phyloP scores from a whole-genome alignment of 2,329 filamentous ascomycete genomes.

The Penicillium rolfsii region DNA sequence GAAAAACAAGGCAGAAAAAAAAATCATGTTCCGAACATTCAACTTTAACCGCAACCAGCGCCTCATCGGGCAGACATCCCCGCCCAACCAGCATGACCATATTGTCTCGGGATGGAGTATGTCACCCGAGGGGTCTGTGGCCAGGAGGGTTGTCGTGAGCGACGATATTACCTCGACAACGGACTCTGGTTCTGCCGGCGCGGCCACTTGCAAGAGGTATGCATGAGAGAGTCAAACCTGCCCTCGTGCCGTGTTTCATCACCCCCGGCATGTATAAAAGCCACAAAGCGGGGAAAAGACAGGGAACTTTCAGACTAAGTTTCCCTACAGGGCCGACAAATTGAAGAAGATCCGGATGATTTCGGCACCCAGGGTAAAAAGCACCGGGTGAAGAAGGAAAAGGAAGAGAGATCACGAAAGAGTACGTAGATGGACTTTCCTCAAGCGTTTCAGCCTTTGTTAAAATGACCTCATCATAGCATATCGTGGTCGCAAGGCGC shows the following conservation, averaged over 20 bases:
- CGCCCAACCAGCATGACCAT: constrained; percentile 36
- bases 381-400: constrained; percentile 58
- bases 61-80: constrained; percentile 12
- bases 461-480: constrained; percentile 51
- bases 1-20: constrained; percentile 26
- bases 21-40: constrained; percentile 15
- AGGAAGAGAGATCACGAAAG: constrained; percentile 56
- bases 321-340: constrained; percentile 44
- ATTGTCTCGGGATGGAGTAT: constrained; percentile 46
- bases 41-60: constrained; percentile 10
- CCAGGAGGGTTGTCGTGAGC: constrained; percentile 69
- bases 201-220: constrained; percentile 77
- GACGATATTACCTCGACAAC: constrained; percentile 72
- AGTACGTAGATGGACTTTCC: constrained; percentile 38
- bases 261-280: constrained; percentile 3
- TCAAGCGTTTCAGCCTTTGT: background rate
- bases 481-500: constrained; percentile 67
- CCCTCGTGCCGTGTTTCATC: constrained; percentile 13
- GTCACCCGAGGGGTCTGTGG: constrained; percentile 55
- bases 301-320: background rate
- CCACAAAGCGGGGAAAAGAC: constrained; percentile 3
- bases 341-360: constrained; percentile 67
- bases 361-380: constrained; percentile 66
- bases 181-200: constrained; percentile 78
- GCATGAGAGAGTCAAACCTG: constrained; percentile 16